Base-by-base conservation (phyloP, 148 eudicot species). In the Spergularia bocconei region DNA sequence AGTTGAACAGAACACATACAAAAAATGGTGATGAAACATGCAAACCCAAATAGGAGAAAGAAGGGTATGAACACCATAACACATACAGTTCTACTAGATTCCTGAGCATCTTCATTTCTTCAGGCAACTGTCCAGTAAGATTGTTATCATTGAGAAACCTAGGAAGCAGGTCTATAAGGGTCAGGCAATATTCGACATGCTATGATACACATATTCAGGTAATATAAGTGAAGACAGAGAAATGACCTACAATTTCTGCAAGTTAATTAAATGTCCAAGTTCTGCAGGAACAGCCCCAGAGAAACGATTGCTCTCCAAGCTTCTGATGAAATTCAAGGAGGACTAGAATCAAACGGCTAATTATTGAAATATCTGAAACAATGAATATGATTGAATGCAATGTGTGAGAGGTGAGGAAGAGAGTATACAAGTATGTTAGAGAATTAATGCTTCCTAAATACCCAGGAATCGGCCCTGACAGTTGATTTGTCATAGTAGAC, bases 381-480 rank as follows among this genome's bases (percentile, higher is more conserved):
- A 21, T 2, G 65, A 44, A 20, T 39, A 21, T 33, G 55, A 29
- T 29, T 33, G 55, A 7, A 8, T 6, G 2, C 50, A 23, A 60
- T 7, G 61, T 2, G 14, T n/a, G 20, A 6, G 7, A 16, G 44
- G 4, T 23, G 39, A 60, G 67, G 15, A 65, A 58, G 66, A 36
- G 13, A 48, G 63, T 20, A 36, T 82, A 88, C 92, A 88, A 0
- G 67, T 62, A 77, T 57, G 69, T 76, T 38, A 88, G 87, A 16
- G 82, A 73, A 36, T 81, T 77, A 41, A 85, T 85, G 21, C 71
- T 76, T 75, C 88, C 92, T 74, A 88, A 62, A 75, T 79, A 81
- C 23, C 56, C 52, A 38, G 92, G 92, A 72, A 88, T 83, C 33
- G 74, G 67, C 29, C 92, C 92, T 54, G 89, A 86, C 70, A 88